These are phyloP conservation scores for Sporothrix inflata DNA, from an alignment of 2,329 filamentous ascomycete species.

Conservation along the genomic window DNA sequence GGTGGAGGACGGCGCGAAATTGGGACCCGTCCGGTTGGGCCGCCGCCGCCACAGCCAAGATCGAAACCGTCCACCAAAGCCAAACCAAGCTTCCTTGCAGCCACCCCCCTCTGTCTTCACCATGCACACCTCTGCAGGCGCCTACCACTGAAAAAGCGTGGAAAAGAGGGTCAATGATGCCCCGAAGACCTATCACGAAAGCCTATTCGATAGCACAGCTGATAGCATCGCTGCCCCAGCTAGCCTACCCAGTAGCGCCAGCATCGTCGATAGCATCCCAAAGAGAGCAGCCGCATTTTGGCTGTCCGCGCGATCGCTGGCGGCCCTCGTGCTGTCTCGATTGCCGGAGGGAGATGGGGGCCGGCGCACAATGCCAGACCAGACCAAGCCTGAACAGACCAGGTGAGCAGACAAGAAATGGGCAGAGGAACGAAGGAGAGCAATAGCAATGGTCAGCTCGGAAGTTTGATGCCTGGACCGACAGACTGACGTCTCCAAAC, in stretches of 20 bases:
- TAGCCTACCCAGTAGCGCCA: background rate
- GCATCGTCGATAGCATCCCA: background rate
- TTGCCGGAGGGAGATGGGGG: background rate
- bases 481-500: background rate
- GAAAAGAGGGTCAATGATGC: conserved; percentile 7
- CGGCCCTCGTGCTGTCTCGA: background rate
- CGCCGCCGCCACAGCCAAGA: background rate
- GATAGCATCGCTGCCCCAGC: conserved; percentile 17
- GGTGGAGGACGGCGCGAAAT: conserved; percentile 8
- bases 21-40: conserved; percentile 20
- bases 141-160: background rate
- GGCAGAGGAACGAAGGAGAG: too few relatives aligned
- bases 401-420: too few relatives aligned
- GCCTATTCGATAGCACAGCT: conserved; percentile 18
- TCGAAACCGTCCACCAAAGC: background rate
- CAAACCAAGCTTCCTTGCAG: background rate
- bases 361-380: background rate
- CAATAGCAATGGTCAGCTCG: background rate
- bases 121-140: background rate
- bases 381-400: background rate
- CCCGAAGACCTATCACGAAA: background rate
- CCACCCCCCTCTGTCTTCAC: background rate
- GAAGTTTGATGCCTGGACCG: background rate
- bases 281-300: conserved; percentile 23
- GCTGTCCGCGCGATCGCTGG: background rate